Conservation (phyloP, 2,329 filamentous ascomycete genomes). For the Fusarium oxysporum region DNA sequence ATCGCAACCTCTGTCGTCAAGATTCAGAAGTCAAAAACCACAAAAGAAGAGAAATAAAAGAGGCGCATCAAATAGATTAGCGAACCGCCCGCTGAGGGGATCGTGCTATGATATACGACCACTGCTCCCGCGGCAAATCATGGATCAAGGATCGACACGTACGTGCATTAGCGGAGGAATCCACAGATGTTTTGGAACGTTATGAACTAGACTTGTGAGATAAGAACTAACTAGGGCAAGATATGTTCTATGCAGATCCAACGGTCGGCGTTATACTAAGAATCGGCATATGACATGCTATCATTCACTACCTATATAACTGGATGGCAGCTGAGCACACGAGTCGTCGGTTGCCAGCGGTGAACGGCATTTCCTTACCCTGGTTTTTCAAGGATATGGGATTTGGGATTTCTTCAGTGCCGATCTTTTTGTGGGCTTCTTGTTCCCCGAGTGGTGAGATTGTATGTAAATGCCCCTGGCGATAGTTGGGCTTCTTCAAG, state of each 20-base stretch:
- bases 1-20: neutral
- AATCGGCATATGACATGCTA: neutral
- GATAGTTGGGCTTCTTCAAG: slow-evolving; percentile 1
- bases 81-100: neutral
- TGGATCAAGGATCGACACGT: slow-evolving; percentile 9
- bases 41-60: neutral
- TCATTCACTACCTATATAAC: neutral
- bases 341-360: slow-evolving; percentile 10
- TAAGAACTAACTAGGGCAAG: neutral
- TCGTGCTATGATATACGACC: slow-evolving; percentile 19
- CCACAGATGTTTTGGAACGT: neutral
- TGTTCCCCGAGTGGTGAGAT: slow-evolving; percentile 3
- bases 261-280: neutral
- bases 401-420: slow-evolving; percentile 9
- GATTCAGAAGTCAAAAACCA: neutral
- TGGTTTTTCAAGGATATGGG: neutral
- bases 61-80: slow-evolving; percentile 26
- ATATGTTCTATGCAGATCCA: neutral
- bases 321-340: neutral
- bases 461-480: neutral
- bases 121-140: slow-evolving; percentile 2
- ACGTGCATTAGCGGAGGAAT: slow-evolving; percentile 7
- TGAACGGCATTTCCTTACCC: neutral
- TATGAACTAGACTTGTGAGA: neutral
- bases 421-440: neutral